A percentile compares a stretch with the other conserved stretches of the same genome.
phyloP scores from a whole-genome alignment of 768 basidiomycete species.

The Brasilioporus rufonigricans region DNA sequence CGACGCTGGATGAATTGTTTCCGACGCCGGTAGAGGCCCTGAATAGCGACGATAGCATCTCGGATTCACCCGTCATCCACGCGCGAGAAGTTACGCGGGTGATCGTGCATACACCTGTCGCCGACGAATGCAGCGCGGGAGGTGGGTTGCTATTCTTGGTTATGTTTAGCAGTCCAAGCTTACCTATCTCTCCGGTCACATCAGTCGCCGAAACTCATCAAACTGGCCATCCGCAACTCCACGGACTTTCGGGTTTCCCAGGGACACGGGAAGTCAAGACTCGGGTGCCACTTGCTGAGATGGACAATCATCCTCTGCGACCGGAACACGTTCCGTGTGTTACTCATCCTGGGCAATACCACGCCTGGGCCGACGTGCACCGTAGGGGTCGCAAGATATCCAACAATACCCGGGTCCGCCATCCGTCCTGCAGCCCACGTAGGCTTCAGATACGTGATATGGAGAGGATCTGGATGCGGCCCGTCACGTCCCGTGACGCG shows the following conservation, averaged over 20 bases:
- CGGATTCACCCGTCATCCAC: constrained; percentile 30
- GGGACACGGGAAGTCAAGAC: constrained; percentile 13
- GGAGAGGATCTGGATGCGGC: constrained; percentile 24
- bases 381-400: constrained; percentile 14
- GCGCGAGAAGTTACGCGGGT: constrained; percentile 10
- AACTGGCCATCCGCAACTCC: constrained; percentile 12
- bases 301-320: constrained; percentile 4
- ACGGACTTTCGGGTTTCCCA: constrained; percentile 29
- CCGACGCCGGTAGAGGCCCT: constrained; percentile 8
- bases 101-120: constrained; percentile 6
- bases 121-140: constrained; percentile 12
- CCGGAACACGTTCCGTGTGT: constrained; percentile 5
- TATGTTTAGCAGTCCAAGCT: constrained; percentile 1
- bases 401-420: constrained; percentile 9
- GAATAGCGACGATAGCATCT: constrained; percentile 5
- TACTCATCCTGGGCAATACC: not conserved
- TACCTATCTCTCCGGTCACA: constrained; percentile 3
- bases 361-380: not conserved
- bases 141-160: constrained; percentile 12
- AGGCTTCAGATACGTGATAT: constrained; percentile 18
- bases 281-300: constrained; percentile 4
- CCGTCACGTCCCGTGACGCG: constrained; percentile 22
- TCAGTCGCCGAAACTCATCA: constrained; percentile 13
- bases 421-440: constrained; percentile 20
- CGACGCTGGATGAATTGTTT: constrained; percentile 29